These are phyloP conservation scores for Lentinula lateritia DNA, from an alignment of 768 basidiomycete species.

Conservation along the genomic window DNA sequence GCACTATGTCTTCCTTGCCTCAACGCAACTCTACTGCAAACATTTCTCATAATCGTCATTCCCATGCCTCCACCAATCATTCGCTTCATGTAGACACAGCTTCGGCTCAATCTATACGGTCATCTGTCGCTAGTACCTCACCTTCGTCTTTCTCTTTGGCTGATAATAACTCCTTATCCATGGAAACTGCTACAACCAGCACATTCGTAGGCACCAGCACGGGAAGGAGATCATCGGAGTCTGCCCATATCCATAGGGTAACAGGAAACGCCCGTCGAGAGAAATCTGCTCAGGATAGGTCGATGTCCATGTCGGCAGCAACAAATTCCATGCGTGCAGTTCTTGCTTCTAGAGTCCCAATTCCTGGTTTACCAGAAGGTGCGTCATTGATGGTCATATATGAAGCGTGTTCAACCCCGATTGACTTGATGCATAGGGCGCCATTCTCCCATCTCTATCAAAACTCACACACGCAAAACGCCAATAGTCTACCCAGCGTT, in stretches of 20 bases:
- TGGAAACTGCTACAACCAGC: conserved; percentile 27
- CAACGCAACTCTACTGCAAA: conserved; percentile 17
- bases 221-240: conserved; percentile 66
- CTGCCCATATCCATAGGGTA: conserved; percentile 52
- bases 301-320: conserved; percentile 74
- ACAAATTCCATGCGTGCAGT: conserved; percentile 44
- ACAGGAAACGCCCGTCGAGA: conserved; percentile 46
- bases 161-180: conserved; percentile 17
- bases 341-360: conserved; percentile 29
- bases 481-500: conserved; percentile 94
- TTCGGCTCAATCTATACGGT: conserved; percentile 34
- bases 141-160: conserved; percentile 32
- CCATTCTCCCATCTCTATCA: conserved; percentile 32
- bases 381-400: neutral
- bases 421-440: neutral
- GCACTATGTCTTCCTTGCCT: neutral
- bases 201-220: conserved; percentile 17
- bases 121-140: conserved; percentile 36
- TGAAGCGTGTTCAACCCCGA: conserved; percentile 13
- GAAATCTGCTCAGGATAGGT: conserved; percentile 58
- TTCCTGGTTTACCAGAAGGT: conserved; percentile 31
- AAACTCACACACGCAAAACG: conserved; percentile 39
- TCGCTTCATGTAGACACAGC: conserved; percentile 59
- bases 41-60: conserved; percentile 30
- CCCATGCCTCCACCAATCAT: conserved; percentile 32